Evolutionary conservation across 1,284 basidiomycete species (phyloP).

Genomic region (Ganoderma sp.): DNA sequence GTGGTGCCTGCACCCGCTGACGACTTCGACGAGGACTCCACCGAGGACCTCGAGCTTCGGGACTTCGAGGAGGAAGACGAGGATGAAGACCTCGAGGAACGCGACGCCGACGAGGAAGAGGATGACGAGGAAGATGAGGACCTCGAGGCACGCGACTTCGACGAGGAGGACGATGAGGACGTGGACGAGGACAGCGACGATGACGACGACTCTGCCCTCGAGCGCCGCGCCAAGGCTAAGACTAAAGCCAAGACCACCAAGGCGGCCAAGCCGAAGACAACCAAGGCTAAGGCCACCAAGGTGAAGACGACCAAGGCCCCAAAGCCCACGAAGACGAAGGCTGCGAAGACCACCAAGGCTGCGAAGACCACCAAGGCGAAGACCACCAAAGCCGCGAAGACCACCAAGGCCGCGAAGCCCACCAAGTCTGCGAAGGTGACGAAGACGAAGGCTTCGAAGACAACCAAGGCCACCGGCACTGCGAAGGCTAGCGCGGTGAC

Average conservation of each 20-base stretch:
- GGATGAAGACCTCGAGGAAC: background rate
- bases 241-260: constrained; percentile 1
- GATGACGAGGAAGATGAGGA: background rate
- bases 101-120: background rate
- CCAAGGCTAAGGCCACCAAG: background rate
- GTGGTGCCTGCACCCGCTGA: background rate
- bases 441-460: background rate
- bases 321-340: background rate
- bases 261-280: background rate
- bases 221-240: constrained; percentile 1
- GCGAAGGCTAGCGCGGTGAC: background rate
- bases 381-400: background rate
- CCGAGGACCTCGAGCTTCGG: background rate
- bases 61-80: background rate
- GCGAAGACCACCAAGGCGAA: background rate
- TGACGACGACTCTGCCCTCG: background rate
- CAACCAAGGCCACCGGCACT: background rate
- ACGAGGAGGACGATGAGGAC: background rate
- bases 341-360: background rate
- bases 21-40: background rate
- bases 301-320: background rate
- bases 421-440: background rate
- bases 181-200: background rate
- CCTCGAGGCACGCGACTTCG: background rate
- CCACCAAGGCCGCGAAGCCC: background rate